Evolutionary conservation across 495 filamentous ascomycete species (phyloP).

Genomic region (Lasiosphaeris hirsuta): DNA sequence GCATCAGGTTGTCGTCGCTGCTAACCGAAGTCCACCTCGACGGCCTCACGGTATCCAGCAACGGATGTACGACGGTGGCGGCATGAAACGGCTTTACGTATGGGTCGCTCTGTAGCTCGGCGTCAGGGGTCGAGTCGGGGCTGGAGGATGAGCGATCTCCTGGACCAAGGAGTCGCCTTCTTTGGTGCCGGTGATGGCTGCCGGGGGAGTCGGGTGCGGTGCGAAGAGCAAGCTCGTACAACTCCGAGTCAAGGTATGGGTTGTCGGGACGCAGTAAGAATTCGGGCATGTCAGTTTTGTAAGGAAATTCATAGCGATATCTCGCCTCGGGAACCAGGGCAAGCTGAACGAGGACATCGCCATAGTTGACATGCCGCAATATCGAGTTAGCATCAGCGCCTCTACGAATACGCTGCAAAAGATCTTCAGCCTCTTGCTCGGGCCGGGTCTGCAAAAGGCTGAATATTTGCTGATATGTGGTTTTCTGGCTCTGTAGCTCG

Average conservation of each 20-base stretch:
- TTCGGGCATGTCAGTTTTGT: slow-evolving; percentile 35
- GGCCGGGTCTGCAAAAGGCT: slow-evolving; percentile 30
- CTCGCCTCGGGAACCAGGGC: slow-evolving; percentile 36
- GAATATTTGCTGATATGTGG: slow-evolving; percentile 35
- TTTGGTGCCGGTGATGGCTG: not conserved
- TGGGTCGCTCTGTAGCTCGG: slow-evolving; percentile 20
- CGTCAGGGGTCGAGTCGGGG: slow-evolving; percentile 4
- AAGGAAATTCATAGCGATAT: slow-evolving; percentile 42
- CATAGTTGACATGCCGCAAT: slow-evolving; percentile 36
- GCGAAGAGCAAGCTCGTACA: slow-evolving; percentile 26
- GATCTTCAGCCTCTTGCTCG: slow-evolving; percentile 33
- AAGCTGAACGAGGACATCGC: slow-evolving; percentile 38
- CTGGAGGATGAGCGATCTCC: not conserved
- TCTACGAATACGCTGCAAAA: slow-evolving; percentile 35
- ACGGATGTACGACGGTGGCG: slow-evolving; percentile 31
- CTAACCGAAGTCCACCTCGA: slow-evolving; percentile 38
- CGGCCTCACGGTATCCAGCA: slow-evolving; percentile 27
- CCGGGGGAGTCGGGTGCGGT: not conserved
- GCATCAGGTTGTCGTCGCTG: slow-evolving; percentile 31
- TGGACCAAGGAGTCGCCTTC: too few species aligned
- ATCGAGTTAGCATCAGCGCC: slow-evolving; percentile 34
- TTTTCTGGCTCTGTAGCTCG: slow-evolving; percentile 33
- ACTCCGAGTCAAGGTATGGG: slow-evolving; percentile 37
- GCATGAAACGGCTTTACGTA: slow-evolving; percentile 38
- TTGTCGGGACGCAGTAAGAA: slow-evolving; percentile 30